A percentile compares a stretch with the other conserved stretches of the same genome.
phyloP scores from a whole-genome alignment of 2,329 filamentous ascomycete species.

The Aspergillus oerlinghausenensis region DNA sequence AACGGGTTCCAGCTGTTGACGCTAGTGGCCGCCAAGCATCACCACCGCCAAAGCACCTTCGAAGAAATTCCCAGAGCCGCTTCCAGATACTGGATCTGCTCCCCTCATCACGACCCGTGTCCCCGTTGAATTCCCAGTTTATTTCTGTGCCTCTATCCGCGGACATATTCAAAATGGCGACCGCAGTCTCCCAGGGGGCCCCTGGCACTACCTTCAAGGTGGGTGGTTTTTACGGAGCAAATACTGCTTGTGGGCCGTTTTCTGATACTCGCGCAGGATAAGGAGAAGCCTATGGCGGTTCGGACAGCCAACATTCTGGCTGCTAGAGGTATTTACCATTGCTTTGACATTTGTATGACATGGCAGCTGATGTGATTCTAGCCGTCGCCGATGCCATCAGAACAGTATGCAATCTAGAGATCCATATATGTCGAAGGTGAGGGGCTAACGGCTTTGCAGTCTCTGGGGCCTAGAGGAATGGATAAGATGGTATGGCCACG shows the following conservation, averaged over 20 bases:
- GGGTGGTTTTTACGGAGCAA: slow-evolving; percentile 17
- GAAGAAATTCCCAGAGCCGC: slow-evolving; percentile 35
- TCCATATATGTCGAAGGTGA: slow-evolving; percentile 21
- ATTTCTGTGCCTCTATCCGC: slow-evolving; percentile 21
- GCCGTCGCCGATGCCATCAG: slow-evolving; percentile 96
- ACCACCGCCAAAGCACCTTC: slow-evolving; percentile 36
- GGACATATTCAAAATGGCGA: slow-evolving; percentile 45
- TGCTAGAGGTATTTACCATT: slow-evolving; percentile 67
- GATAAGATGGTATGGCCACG: slow-evolving; percentile 73
- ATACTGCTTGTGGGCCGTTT: slow-evolving; percentile 26
- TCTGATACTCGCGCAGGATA: slow-evolving; percentile 56
- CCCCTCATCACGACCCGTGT: slow-evolving; percentile 18
- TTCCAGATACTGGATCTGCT: slow-evolving; percentile 20
- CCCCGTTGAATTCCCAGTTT: slow-evolving; percentile 18
- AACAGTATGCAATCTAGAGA: slow-evolving; percentile 52
- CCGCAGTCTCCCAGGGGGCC: slow-evolving; percentile 44
- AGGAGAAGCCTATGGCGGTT: slow-evolving; percentile 98
- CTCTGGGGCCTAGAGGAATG: slow-evolving; percentile 93
- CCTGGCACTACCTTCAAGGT: slow-evolving; percentile 66
- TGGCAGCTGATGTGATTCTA: slow-evolving; percentile 39
- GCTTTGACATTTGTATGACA: slow-evolving; percentile 1
- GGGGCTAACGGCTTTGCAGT: slow-evolving; percentile 48
- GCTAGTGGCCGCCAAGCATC: slow-evolving; percentile 39
- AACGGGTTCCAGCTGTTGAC: slow-evolving; percentile 30
- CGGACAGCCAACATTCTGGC: slow-evolving; percentile 95